phyloP scores from a whole-genome alignment of 805 yeast genomes.

The Metschnikowia rubicola region DNA sequence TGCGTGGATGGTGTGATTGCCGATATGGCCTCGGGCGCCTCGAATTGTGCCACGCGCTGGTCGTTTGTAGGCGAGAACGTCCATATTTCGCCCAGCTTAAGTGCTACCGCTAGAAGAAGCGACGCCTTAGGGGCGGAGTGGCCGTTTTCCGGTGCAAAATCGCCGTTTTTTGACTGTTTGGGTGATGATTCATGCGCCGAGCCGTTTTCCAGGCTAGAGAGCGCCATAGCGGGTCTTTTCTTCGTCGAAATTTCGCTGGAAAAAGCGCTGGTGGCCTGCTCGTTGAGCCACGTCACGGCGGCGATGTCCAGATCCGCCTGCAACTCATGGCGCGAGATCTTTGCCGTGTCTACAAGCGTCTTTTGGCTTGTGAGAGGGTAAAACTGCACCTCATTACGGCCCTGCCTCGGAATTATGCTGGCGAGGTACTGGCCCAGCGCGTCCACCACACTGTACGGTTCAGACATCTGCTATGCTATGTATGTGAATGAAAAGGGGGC shows the following conservation, averaged over 20 bases:
- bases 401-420: constrained; percentile 39
- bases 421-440: constrained; percentile 32
- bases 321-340: constrained; percentile 37
- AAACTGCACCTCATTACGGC: constrained; percentile 46
- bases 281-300: constrained; percentile 35
- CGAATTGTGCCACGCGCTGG: constrained; percentile 33
- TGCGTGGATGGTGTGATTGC: constrained; percentile 16
- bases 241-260: constrained; percentile 7
- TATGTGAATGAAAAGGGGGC: background rate
- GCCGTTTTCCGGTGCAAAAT: background rate
- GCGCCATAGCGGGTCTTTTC: constrained; percentile 2
- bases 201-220: constrained; percentile 1
- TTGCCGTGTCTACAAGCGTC: constrained; percentile 15
- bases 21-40: constrained; percentile 21
- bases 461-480: constrained; percentile 7
- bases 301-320: constrained; percentile 37
- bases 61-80: constrained; percentile 44
- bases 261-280: background rate
- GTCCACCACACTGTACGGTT: constrained; percentile 24
- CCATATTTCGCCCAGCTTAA: constrained; percentile 37
- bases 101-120: constrained; percentile 27
- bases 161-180: background rate
- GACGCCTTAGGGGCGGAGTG: background rate
- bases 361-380: constrained; percentile 21
- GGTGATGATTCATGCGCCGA: background rate